Conservation (phyloP, 2,329 filamentous ascomycete species). For the Aspergillus tanneri region DNA sequence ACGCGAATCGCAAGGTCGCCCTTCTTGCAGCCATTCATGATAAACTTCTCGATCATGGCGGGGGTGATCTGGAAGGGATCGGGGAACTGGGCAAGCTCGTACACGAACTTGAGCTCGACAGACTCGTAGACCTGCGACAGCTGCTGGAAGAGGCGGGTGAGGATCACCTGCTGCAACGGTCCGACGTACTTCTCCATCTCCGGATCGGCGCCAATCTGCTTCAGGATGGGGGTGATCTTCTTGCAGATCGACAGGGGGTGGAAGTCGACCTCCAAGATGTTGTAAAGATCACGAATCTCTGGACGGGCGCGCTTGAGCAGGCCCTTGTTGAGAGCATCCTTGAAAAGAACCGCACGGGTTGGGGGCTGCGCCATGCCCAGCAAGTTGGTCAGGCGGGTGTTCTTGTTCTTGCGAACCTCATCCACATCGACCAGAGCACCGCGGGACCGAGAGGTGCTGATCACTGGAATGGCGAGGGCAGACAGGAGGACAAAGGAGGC, state of each 20-base stretch:
- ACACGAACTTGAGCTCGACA: slow-evolving; percentile 89
- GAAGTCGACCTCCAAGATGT: slow-evolving; percentile 98
- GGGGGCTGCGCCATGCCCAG: slow-evolving; percentile 89
- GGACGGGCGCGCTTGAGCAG: slow-evolving; percentile 88
- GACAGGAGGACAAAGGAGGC: slow-evolving; percentile 95
- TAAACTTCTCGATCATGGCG: slow-evolving; percentile 97
- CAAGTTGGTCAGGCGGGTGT: slow-evolving; percentile 91
- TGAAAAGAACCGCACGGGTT: slow-evolving; percentile 87
- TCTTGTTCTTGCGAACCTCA: slow-evolving; percentile 97
- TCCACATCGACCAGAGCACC: slow-evolving; percentile 96
- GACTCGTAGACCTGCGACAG: slow-evolving; percentile 98
- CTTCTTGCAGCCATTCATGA: slow-evolving; percentile 99
- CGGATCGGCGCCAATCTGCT: slow-evolving; percentile 86
- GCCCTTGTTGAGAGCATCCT: slow-evolving; percentile 91
- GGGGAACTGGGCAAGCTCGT: slow-evolving; percentile 91
- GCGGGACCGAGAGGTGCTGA: slow-evolving; percentile 94
- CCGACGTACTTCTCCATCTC: slow-evolving; percentile 98
- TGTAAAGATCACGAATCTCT: slow-evolving; percentile 95
- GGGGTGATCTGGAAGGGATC: slow-evolving; percentile 91
- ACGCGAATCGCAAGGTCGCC: slow-evolving; percentile 94
- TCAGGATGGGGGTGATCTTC: slow-evolving; percentile 95
- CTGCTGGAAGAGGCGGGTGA: slow-evolving; percentile 98
- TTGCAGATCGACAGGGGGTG: slow-evolving; percentile 98
- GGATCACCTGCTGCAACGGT: slow-evolving; percentile 95
- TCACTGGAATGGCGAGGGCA: slow-evolving; percentile 95